Evolutionary conservation across 192 early-diverging fungal species (phyloP).

Genomic region (Coemansia sp.): DNA sequence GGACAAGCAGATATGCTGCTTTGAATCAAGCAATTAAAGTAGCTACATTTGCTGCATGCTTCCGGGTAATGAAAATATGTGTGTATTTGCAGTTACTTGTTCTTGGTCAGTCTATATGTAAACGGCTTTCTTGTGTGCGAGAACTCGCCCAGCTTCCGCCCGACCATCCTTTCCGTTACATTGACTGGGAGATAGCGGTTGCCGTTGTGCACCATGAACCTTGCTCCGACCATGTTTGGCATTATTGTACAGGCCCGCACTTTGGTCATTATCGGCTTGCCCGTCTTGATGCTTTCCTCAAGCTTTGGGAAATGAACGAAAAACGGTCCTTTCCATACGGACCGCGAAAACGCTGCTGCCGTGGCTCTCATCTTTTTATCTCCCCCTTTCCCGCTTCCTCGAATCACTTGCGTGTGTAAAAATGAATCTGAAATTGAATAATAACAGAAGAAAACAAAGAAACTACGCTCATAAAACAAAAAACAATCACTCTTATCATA

Average conservation of each 20-base stretch:
- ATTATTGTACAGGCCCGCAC: constrained; percentile 88
- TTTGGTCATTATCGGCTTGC: constrained; percentile 69
- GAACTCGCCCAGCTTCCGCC: constrained; percentile 94
- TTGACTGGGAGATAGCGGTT: constrained; percentile 83
- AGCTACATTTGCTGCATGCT: too few species aligned
- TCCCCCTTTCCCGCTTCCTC: not conserved
- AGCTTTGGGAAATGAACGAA: constrained; percentile 64
- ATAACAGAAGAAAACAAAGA: not conserved
- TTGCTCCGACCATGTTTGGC: constrained; percentile 84
- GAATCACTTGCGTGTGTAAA: not conserved
- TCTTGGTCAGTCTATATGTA: constrained; percentile 76
- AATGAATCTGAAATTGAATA: not conserved
- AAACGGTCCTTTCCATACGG: constrained; percentile 70
- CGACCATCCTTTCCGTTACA: constrained; percentile 92
- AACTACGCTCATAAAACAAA: too few species aligned
- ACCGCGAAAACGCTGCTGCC: constrained; percentile 49
- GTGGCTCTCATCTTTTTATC: constrained; percentile 21
- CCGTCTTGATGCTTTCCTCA: constrained; percentile 60
- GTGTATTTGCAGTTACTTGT: constrained; percentile 63
- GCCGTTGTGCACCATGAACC: constrained; percentile 93
- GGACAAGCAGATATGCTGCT: too few species aligned
- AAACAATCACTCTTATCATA: too few species aligned
- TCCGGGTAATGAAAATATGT: too few species aligned
- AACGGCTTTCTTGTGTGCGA: constrained; percentile 86
- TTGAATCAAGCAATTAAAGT: too few species aligned